phyloP scores from a whole-genome alignment of 495 filamentous ascomycete genomes.

The Podospora anserina region DNA sequence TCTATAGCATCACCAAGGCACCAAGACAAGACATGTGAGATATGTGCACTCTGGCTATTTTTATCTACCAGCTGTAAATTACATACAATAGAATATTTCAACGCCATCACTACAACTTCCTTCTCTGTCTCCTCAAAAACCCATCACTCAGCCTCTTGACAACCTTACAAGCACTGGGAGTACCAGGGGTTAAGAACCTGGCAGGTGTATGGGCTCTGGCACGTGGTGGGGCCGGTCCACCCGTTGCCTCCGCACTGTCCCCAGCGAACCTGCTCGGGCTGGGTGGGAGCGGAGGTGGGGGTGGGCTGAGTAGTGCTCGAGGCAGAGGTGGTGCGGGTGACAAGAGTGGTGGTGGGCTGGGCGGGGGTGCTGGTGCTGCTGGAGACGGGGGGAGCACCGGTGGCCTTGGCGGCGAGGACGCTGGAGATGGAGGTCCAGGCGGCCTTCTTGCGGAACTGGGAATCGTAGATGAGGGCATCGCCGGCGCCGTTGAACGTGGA shows the following conservation, averaged over 20 bases:
- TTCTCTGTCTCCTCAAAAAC: not conserved
- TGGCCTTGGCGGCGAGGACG: constrained; percentile 35
- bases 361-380: constrained; percentile 3
- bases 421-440: constrained; percentile 46
- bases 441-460: constrained; percentile 50
- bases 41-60: not conserved
- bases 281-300: constrained; percentile 19
- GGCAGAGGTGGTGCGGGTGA: constrained; percentile 9
- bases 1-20: too few species aligned
- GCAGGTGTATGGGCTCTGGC: constrained; percentile 43
- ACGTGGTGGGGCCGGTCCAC: constrained; percentile 41
- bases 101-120: not conserved
- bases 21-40: too few species aligned
- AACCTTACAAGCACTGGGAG: constrained; percentile 38
- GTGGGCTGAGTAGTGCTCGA: constrained; percentile 14
- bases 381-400: constrained; percentile 11
- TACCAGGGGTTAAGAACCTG: constrained; percentile 39
- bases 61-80: not conserved
- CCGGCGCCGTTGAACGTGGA: constrained; percentile 52
- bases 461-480: constrained; percentile 55
- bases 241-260: constrained; percentile 44
- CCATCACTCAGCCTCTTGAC: not conserved
- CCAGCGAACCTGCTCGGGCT: constrained; percentile 28
- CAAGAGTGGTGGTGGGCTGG: constrained; percentile 27
- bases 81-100: not conserved